Conservation (phyloP, 164 flowering plant genomes). For the Warburgia ugandensis region DNA sequence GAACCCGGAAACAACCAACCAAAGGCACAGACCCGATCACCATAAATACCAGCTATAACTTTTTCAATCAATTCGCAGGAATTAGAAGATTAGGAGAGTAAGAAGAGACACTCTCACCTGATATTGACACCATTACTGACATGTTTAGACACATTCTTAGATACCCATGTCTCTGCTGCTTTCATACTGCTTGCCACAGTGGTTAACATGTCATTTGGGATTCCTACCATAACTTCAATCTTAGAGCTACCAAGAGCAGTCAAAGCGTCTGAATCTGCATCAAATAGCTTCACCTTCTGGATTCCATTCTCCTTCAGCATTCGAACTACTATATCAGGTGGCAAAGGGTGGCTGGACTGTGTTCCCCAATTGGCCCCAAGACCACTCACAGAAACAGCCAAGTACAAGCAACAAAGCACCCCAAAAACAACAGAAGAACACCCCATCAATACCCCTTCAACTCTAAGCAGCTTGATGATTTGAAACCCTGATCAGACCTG, state of each 20-base stretch:
- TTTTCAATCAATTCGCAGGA: not conserved
- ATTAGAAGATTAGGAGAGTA: not conserved
- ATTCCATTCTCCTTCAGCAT: constrained; percentile 68
- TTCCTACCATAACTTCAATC: constrained; percentile 95
- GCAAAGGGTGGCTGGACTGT: constrained; percentile 62
- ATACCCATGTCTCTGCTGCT: constrained; percentile 90
- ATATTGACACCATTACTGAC: constrained; percentile 47
- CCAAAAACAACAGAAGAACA: constrained; percentile 9
- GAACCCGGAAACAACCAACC: not conserved
- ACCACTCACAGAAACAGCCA: constrained; percentile 29
- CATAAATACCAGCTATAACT: not conserved
- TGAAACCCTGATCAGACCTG: too few species aligned
- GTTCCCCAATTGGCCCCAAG: constrained; percentile 96
- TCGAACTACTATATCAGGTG: constrained; percentile 51
- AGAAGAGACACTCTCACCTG: constrained; percentile 30
- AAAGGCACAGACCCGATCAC: not conserved
- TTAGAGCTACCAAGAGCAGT: constrained; percentile 46
- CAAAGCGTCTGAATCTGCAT: constrained; percentile 58
- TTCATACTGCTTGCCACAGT: constrained; percentile 51
- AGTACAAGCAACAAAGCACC: constrained; percentile 10
- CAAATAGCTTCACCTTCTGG: constrained; percentile 86
- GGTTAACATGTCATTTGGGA: constrained; percentile 83
- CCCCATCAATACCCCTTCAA: constrained; percentile 14
- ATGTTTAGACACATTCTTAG: constrained; percentile 68
- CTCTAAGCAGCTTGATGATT: not conserved